These are phyloP conservation scores for Paramecium sonneborni DNA, from an alignment of 73 alveolate species.

Conservation along the genomic window DNA sequence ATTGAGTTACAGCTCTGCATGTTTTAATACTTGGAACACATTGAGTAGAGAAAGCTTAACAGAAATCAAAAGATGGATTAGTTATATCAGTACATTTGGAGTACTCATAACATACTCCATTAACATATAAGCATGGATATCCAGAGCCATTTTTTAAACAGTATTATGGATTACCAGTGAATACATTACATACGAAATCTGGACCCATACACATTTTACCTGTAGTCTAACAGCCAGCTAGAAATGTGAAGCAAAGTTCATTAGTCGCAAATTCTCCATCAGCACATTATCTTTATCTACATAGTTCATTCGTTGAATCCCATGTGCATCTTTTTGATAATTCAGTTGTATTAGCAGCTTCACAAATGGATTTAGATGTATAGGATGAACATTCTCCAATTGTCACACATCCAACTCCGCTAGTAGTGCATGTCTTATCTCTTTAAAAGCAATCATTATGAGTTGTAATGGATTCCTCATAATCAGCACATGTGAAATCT, in stretches of 20 bases:
- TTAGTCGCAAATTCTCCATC: slow-evolving; percentile 18
- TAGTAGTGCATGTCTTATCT: neutral
- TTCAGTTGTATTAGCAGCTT: slow-evolving; percentile 21
- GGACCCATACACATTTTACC: neutral
- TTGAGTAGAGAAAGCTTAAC: neutral
- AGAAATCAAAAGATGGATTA: neutral
- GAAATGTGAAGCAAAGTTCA: neutral
- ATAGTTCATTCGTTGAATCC: neutral
- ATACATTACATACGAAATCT: neutral
- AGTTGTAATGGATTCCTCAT: neutral
- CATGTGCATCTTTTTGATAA: neutral
- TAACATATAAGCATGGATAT: slow-evolving; percentile 12
- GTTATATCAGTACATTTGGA: neutral
- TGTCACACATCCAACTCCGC: slow-evolving; percentile 33
- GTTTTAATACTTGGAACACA: neutral
- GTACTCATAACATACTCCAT: slow-evolving; percentile 17
- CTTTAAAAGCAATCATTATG: neutral
- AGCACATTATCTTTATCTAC: neutral
- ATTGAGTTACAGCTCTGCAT: neutral
- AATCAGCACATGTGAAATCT: slow-evolving; percentile 20
- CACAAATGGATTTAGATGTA: neutral
- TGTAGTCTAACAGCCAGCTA: neutral
- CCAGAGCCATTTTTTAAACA: neutral
- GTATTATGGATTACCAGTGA: neutral
- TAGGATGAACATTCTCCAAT: neutral